phyloP scores from a whole-genome alignment of 1,139 yeast species.

The Nakaseomyces kungkrabaensis region DNA sequence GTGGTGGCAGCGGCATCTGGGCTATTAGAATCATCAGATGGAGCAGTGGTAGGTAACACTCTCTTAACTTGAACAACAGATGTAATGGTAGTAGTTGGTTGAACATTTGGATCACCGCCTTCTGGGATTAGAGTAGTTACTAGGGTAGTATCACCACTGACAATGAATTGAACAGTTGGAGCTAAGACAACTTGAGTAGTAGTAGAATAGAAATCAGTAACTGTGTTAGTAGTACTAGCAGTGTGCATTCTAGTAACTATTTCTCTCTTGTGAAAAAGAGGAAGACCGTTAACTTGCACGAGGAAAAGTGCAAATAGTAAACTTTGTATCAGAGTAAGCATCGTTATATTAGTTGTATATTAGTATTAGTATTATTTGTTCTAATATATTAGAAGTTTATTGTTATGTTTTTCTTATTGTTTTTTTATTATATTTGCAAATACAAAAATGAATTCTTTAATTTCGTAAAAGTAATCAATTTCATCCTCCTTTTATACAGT shows the following conservation, averaged over 20 bases:
- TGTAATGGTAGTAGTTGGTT: constrained; percentile 29
- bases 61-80: constrained; percentile 7
- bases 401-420: neutral
- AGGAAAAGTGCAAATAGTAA: neutral
- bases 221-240: constrained; percentile 46
- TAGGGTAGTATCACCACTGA: constrained; percentile 52
- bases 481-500: neutral
- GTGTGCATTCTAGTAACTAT: constrained; percentile 53
- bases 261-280: constrained; percentile 28
- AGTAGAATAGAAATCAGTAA: constrained; percentile 44
- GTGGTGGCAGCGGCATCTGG: constrained; percentile 7
- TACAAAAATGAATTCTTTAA: neutral
- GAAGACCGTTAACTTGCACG: constrained; percentile 13
- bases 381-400: neutral
- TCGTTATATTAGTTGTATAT: neutral
- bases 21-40: constrained; percentile 9
- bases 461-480: neutral
- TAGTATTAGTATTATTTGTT: neutral
- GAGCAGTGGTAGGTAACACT: constrained; percentile 3
- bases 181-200: constrained; percentile 51
- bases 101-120: constrained; percentile 27
- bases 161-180: constrained; percentile 57
- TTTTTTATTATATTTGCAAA: neutral
- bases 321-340: constrained; percentile 1
- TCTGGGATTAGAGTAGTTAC: constrained; percentile 41